phyloP scores from a whole-genome alignment of 768 basidiomycete species.

The Epithele typhae region DNA sequence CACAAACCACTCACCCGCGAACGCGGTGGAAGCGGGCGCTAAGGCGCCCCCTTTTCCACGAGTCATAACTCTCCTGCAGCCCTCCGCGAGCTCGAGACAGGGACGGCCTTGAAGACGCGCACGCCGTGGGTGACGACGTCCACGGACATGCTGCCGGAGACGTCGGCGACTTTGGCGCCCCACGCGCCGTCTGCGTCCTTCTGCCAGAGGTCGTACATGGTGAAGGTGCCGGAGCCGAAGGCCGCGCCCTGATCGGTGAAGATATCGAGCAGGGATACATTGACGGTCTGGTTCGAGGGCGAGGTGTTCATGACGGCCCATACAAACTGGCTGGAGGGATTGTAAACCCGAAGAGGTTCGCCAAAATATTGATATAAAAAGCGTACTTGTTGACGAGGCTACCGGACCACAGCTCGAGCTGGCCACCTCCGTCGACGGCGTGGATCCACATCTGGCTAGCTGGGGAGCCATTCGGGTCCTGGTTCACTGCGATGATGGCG shows the following conservation, averaged over 20 bases:
- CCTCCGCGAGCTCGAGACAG: constrained; percentile 8
- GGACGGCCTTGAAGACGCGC: constrained; percentile 27
- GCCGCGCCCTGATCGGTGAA: constrained; percentile 28
- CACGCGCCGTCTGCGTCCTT: constrained; percentile 22
- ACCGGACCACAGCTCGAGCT: constrained; percentile 32
- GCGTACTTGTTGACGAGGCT: constrained; percentile 29
- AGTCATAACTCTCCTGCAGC: constrained; percentile 15
- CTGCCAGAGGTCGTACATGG: constrained; percentile 33
- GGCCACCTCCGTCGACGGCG: constrained; percentile 7
- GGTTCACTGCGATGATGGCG: constrained; percentile 32
- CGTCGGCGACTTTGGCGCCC: constrained; percentile 24
- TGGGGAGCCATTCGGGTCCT: constrained; percentile 28
- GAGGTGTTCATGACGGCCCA: constrained; percentile 34
- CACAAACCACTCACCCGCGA: no score
- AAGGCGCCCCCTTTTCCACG: no score
- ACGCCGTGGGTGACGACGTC: constrained; percentile 27
- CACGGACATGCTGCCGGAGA: constrained; percentile 18
- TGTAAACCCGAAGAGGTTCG: background rate
- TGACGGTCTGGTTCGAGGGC: constrained; percentile 24
- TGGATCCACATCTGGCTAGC: constrained; percentile 32
- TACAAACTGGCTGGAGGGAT: constrained; percentile 22
- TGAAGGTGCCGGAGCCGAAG: constrained; percentile 21
- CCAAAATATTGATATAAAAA: background rate
- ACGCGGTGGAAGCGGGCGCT: no score
- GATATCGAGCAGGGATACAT: constrained; percentile 28